These are phyloP conservation scores for Globisporangium middletonii DNA, from an alignment of 352 stramenopile genomes.

Conservation along the genomic window DNA sequence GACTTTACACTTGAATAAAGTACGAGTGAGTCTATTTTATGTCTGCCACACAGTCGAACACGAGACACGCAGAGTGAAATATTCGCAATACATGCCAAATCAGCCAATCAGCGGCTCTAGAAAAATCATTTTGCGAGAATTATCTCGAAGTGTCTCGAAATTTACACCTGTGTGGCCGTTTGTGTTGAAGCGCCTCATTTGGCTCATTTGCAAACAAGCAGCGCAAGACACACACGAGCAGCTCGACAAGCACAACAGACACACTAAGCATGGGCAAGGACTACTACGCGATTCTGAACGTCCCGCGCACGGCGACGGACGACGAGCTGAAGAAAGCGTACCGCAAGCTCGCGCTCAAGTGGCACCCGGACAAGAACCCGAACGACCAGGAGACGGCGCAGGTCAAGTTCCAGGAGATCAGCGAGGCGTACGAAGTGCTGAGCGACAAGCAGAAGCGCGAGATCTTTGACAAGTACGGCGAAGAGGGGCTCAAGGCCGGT, in stretches of 20 bases:
- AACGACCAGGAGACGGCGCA: slow-evolving; percentile 79
- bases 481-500: slow-evolving; percentile 81
- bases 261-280: slow-evolving; percentile 63
- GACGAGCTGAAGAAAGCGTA: slow-evolving; percentile 86
- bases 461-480: slow-evolving; percentile 91
- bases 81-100: too few species aligned
- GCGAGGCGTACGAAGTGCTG: slow-evolving; percentile 91
- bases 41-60: too few species aligned
- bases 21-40: too few species aligned
- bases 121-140: slow-evolving; percentile 14
- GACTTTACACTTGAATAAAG: too few species aligned
- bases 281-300: slow-evolving; percentile 80
- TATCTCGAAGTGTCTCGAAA: slow-evolving; percentile 32
- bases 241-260: slow-evolving; percentile 2
- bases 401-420: slow-evolving; percentile 92
- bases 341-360: slow-evolving; percentile 88
- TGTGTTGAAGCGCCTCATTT: slow-evolving; percentile 8
- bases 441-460: slow-evolving; percentile 91
- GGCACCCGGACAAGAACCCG: slow-evolving; percentile 92
- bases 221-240: not conserved
- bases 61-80: too few species aligned
- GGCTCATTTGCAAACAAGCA: slow-evolving; percentile 8
- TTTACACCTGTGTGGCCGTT: not conserved
- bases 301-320: slow-evolving; percentile 57
- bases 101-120: not conserved